Evolutionary conservation across 2,329 filamentous ascomycete species (phyloP), one percentile per base, ranked within the genome.

Genomic region (Trichoderma lentiforme): DNA sequence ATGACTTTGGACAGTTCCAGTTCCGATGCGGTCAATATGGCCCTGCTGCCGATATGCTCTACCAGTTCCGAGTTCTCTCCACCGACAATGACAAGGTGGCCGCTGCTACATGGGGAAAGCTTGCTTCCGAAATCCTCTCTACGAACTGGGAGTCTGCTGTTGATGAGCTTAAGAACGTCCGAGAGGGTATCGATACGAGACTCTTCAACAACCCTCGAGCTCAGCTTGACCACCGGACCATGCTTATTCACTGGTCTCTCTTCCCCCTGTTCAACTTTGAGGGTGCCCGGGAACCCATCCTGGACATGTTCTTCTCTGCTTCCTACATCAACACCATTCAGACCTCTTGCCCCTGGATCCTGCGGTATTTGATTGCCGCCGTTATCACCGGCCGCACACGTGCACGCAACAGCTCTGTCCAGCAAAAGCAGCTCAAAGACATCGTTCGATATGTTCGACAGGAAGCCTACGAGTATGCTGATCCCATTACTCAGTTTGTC

Each of bases 201-300:
- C 91, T 98, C 74, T 98, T 97, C 89, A 96, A 92, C 88, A 98
- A 97, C 87, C 93, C 95, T 32, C 89, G 98, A 75, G 95, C 93
- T 73, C 96, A 99, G 86, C 92, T 99, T 74, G 92, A 95, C 82
- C 95, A 98, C 88, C 93, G 96, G 81, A 97, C 95, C 72, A 97
- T 95, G 93, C 88, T 99, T 79, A 92, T 97, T 78, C 96, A 99
- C 92, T 99, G 96, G 95, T 91, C 93, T 60, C 91, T 99, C 74
- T 99, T 98, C 90, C 95, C 96, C 74, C 95, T 98, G 85, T 99
- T 98, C 90, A 98, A 99, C 90, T 92, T 93, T 85, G 95, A 98
- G 79, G 88, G 90, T 76, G 93, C 94, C 72, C 94, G 95, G 79
- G 96, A 99, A 81, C 89, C 90, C 77, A 89, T 99, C 78, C 93